phyloP scores from a whole-genome alignment of 805 yeast genomes.

The Zygosaccharomyces pseudorouxii region DNA sequence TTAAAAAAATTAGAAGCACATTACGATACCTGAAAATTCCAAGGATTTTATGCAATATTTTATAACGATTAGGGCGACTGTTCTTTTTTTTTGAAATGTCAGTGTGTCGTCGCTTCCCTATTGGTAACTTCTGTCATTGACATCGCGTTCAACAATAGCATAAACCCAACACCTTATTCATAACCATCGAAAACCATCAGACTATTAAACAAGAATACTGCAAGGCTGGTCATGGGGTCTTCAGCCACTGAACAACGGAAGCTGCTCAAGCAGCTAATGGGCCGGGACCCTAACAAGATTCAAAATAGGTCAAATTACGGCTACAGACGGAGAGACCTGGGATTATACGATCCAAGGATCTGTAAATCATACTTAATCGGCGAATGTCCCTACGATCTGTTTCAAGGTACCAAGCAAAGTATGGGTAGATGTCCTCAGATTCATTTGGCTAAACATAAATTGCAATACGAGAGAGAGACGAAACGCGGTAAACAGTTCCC shows the following conservation, averaged over 20 bases:
- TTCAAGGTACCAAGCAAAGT: slow-evolving; percentile 76
- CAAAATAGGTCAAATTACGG: slow-evolving; percentile 33
- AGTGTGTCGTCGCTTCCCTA: not conserved
- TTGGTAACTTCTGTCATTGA: not conserved
- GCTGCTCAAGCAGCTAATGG: slow-evolving; percentile 73
- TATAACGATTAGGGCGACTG: too few species aligned
- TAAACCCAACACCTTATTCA: not conserved
- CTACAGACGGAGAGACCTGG: slow-evolving; percentile 29
- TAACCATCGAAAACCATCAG: not conserved
- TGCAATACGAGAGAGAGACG: slow-evolving; percentile 56
- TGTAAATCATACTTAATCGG: slow-evolving; percentile 85
- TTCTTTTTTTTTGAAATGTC: not conserved
- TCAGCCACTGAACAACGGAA: slow-evolving; percentile 71
- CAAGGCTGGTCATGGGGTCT: slow-evolving; percentile 28
- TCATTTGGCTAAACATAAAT: slow-evolving; percentile 68
- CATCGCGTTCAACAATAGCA: not conserved
- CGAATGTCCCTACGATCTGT: slow-evolving; percentile 78
- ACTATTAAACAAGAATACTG: not conserved
- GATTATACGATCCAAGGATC: slow-evolving; percentile 52
- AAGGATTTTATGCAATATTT: too few species aligned
- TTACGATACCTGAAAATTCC: too few species aligned
- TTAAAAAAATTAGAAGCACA: too few species aligned
- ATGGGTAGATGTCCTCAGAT: slow-evolving; percentile 73
- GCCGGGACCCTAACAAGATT: slow-evolving; percentile 26
- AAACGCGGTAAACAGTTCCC: slow-evolving; percentile 41